Percentiles rank a stretch among this genome's conserved stretches.
Conservation (phyloP, 164 flowering plant species). For the Liquidambar formosana region DNA sequence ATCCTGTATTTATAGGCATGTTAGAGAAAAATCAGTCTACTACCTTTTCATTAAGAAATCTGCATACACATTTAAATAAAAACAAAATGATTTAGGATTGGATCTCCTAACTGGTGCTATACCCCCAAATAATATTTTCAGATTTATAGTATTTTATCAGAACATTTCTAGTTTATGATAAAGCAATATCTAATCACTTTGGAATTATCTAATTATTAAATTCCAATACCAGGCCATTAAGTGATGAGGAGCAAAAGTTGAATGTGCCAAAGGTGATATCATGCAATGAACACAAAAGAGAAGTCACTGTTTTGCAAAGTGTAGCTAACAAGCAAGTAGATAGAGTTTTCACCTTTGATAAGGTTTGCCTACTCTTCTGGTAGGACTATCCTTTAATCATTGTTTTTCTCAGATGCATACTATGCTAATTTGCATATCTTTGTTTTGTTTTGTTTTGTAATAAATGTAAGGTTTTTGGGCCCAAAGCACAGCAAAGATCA, state of each 20-base stretch:
- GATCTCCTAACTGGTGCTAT: too few species aligned
- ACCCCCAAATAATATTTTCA: too few species aligned
- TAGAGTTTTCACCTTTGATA: constrained; percentile 72
- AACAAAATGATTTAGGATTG: too few species aligned
- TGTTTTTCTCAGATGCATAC: not conserved
- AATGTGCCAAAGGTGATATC: constrained; percentile 57
- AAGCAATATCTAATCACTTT: not conserved
- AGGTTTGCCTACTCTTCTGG: constrained; percentile 39
- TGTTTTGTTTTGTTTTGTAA: not conserved
- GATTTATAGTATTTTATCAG: too few species aligned
- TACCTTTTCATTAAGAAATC: not conserved
- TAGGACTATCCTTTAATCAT: not conserved
- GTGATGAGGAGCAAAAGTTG: constrained; percentile 65
- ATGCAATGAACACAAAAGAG: constrained; percentile 72
- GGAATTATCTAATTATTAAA: not conserved
- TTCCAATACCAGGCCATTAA: constrained; percentile 52
- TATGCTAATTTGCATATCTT: not conserved
- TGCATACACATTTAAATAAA: too few species aligned
- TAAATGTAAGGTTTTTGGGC: constrained; percentile 72
- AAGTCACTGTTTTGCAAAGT: constrained; percentile 61
- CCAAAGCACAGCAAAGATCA: constrained; percentile 73
- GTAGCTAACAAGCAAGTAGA: constrained; percentile 78
- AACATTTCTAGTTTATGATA: not conserved
- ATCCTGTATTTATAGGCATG: too few species aligned
- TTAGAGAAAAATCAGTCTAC: not conserved